Evolutionary conservation across 1,284 basidiomycete genomes (phyloP).

Genomic region (Ustilago tritici): DNA sequence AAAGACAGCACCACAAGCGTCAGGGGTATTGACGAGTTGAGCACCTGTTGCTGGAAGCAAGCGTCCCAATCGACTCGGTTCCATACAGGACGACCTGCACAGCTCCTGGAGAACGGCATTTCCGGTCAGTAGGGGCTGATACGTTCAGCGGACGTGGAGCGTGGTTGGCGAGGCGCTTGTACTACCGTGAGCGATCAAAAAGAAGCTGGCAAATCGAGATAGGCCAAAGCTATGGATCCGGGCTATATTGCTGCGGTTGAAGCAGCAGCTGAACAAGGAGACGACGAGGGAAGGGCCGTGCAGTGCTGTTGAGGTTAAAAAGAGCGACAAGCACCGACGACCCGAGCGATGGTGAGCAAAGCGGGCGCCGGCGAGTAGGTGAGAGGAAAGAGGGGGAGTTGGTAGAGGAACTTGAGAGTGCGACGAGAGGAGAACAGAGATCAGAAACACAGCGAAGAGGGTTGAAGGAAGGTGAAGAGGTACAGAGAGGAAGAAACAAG

Average conservation of each 20-base stretch:
- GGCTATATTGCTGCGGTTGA: slow-evolving; percentile 4
- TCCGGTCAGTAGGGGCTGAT: background rate
- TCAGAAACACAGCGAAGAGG: background rate
- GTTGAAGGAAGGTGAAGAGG: background rate
- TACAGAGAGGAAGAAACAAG: background rate
- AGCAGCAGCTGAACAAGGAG: background rate
- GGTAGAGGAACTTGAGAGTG: background rate
- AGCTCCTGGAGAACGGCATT: slow-evolving; percentile 24
- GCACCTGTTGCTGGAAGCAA: slow-evolving; percentile 47
- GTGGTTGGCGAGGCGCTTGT: background rate
- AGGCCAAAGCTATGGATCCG: background rate
- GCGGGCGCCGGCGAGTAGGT: slow-evolving; percentile 23
- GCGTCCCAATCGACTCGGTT: slow-evolving; percentile 47
- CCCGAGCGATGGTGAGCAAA: slow-evolving; percentile 20
- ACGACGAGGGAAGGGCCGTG: background rate
- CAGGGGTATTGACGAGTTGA: slow-evolving; percentile 50
- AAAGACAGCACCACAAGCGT: slow-evolving; percentile 41
- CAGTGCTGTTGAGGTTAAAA: slow-evolving; percentile 6
- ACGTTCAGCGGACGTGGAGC: background rate
- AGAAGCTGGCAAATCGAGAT: background rate
- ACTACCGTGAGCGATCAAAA: background rate
- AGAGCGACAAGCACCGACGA: slow-evolving; percentile 36
- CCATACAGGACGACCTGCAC: slow-evolving; percentile 41
- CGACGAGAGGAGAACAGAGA: background rate
- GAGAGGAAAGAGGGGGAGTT: background rate